Evolutionary conservation across 257 asterid genomes (phyloP).

Genomic region (Rehmannia glutinosa): DNA sequence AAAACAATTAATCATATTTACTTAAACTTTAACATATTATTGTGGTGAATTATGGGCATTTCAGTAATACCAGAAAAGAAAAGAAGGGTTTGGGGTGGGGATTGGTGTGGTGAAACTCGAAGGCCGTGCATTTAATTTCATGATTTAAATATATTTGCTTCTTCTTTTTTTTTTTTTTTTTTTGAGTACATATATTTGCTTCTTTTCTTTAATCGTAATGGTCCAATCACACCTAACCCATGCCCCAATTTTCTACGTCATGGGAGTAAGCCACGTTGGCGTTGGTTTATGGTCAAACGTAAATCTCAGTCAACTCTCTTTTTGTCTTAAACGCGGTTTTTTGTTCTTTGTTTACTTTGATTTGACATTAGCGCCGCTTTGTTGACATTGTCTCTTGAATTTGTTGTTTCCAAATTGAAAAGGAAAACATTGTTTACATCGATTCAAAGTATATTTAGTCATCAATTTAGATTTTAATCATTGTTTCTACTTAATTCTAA

Average conservation of each 20-base stretch:
- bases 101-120: no score
- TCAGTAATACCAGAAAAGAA: no score
- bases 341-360: conserved; percentile 21
- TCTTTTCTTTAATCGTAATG: not conserved
- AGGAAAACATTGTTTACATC: not conserved
- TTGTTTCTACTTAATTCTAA: no score
- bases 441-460: not conserved
- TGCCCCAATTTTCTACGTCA: conserved; percentile 35
- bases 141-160: no score
- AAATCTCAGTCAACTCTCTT: conserved; percentile 44
- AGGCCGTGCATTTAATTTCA: no score
- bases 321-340: conserved; percentile 21
- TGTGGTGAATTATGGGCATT: no score
- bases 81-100: no score
- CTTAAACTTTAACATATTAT: no score
- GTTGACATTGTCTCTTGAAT: conserved; percentile 17
- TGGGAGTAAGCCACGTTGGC: conserved; percentile 35
- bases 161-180: not conserved
- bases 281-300: conserved; percentile 22
- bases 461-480: no score
- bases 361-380: conserved; percentile 35
- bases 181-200: not conserved
- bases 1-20: no score
- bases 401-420: not conserved
- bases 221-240: conserved; percentile 40